Evolutionary conservation across 2,329 filamentous ascomycete genomes (phyloP).

Genomic region (Cladosporium velox): DNA sequence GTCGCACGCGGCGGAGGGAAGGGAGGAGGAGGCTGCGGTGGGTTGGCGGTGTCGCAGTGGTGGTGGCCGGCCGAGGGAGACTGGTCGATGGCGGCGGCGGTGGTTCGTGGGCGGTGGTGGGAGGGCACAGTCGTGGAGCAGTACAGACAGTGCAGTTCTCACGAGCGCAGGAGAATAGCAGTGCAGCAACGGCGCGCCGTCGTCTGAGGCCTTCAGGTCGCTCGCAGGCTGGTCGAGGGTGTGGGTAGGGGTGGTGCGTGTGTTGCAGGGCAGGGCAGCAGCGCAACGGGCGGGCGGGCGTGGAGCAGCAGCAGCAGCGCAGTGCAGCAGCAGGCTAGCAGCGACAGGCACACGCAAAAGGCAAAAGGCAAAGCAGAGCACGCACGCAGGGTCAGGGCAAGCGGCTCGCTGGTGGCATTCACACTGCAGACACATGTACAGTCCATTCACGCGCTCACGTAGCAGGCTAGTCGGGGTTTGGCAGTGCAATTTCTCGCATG

Average conservation of each 20-base stretch:
- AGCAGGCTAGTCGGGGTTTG: neutral
- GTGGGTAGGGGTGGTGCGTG: constrained; percentile 3
- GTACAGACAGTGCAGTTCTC: neutral
- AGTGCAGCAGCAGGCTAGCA: neutral
- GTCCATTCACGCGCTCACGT: neutral
- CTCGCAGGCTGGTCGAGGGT: neutral
- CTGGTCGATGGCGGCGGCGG: constrained; percentile 17
- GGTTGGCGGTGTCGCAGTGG: constrained; percentile 8
- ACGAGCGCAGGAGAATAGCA: neutral
- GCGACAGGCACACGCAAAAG: neutral
- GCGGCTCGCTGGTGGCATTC: neutral
- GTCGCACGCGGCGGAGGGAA: constrained; percentile 3
- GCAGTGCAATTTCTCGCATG: constrained; percentile 15
- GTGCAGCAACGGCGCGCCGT: constrained; percentile 5
- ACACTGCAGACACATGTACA: neutral
- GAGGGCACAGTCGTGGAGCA: neutral
- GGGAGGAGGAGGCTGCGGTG: neutral
- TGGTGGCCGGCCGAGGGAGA: constrained; percentile 18
- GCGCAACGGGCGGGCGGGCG: neutral
- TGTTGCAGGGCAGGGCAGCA: constrained; percentile 2
- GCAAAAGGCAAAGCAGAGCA: neutral
- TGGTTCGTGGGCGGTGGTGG: neutral
- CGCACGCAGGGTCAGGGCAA: neutral
- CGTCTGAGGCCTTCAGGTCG: constrained; percentile 13
- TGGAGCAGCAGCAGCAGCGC: neutral